Evolutionary conservation across 139 green algal genomes (phyloP).

Genomic region (Ostreobium quekettii): DNA sequence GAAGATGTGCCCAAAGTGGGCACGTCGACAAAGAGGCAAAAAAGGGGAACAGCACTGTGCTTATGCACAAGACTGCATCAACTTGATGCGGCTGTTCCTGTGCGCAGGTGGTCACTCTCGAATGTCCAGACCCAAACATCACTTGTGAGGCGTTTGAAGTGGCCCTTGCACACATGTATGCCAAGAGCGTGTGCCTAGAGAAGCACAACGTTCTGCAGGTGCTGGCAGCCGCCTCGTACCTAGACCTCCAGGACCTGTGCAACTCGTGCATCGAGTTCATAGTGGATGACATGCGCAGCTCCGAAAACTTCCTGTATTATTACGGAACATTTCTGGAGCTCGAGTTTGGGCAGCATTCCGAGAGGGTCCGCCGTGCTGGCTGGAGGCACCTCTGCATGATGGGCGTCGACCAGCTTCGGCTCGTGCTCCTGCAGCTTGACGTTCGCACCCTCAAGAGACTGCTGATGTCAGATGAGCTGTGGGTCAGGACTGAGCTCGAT

Average conservation of each 20-base stretch:
- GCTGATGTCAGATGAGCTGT: neutral
- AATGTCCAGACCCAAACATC: slow-evolving; percentile 2
- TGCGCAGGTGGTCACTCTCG: slow-evolving; percentile 2
- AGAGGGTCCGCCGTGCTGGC: neutral
- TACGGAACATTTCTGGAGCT: neutral
- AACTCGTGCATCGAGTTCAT: neutral
- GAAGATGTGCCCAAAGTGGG: no score
- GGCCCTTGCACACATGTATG: slow-evolving; percentile 15
- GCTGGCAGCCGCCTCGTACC: slow-evolving; percentile 7
- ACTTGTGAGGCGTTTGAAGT: slow-evolving; percentile 11
- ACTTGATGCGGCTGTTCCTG: no score
- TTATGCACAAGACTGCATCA: no score
- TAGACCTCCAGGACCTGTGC: slow-evolving; percentile 16
- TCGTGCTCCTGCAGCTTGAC: neutral
- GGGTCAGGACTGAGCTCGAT: slow-evolving; percentile 9
- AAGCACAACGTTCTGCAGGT: slow-evolving; percentile 13
- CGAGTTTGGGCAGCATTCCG: slow-evolving; percentile 9
- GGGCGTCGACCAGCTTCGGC: slow-evolving; percentile 7
- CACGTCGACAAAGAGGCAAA: no score
- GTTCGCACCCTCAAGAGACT: slow-evolving; percentile 10
- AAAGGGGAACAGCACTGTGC: no score
- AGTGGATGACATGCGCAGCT: slow-evolving; percentile 4
- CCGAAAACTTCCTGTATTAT: slow-evolving; percentile 13
- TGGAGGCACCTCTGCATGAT: slow-evolving; percentile 16
- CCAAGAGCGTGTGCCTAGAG: neutral